Evolutionary conservation across 2,329 filamentous ascomycete species (phyloP).

Genomic region (Metarhizium sp.): DNA sequence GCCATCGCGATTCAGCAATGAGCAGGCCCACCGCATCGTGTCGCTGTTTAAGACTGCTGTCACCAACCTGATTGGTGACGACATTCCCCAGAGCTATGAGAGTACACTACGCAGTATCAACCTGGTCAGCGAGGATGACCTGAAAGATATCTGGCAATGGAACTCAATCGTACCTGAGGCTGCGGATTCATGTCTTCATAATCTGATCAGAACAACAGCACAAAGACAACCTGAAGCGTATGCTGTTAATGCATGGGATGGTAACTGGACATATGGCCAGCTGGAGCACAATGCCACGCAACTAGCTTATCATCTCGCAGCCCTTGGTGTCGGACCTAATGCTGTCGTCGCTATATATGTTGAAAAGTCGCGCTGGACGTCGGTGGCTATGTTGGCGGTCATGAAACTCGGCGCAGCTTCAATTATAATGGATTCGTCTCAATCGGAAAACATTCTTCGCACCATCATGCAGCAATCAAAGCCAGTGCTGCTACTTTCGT

Average conservation of each 20-base stretch:
- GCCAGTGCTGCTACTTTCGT: background rate
- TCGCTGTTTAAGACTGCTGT: background rate
- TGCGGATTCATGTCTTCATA: background rate
- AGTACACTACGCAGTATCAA: background rate
- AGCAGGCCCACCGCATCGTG: background rate
- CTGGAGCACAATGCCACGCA: slow-evolving; percentile 10
- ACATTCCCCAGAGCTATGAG: background rate
- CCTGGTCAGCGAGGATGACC: background rate
- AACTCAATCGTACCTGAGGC: background rate
- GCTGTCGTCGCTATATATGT: slow-evolving; percentile 15
- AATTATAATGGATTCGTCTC: slow-evolving; percentile 5
- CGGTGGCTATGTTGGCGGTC: slow-evolving; percentile 15
- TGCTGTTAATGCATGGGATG: slow-evolving; percentile 15
- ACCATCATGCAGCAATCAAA: background rate
- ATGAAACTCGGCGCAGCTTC: slow-evolving; percentile 18
- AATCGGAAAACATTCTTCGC: background rate
- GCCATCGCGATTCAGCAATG: slow-evolving; percentile 1
- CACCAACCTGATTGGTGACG: background rate
- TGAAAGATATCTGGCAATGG: slow-evolving; percentile 4
- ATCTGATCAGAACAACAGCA: background rate
- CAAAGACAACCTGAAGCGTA: background rate
- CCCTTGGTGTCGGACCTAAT: background rate
- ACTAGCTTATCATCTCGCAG: slow-evolving; percentile 9
- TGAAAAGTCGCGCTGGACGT: slow-evolving; percentile 15
- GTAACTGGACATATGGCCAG: slow-evolving; percentile 12